Base-by-base conservation (phyloP, 306 rosid genomes). In the Casuarina glauca region DNA sequence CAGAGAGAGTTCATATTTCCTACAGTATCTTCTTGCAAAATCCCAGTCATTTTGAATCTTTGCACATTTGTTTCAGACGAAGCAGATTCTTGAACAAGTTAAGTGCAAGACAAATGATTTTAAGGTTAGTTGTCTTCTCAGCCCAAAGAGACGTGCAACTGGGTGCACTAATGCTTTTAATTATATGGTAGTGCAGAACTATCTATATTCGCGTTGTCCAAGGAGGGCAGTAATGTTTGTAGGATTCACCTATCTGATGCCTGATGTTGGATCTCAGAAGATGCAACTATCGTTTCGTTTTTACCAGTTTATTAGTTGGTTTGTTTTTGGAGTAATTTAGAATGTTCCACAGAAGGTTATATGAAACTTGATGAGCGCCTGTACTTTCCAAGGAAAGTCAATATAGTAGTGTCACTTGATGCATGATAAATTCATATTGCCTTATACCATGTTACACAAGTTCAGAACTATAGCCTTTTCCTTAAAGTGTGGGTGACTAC, bases 81-180 rank as follows among this genome's bases (percentile, higher is more conserved):
- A 72, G 75, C 88, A 84, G 76, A 89, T 84, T 45, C 77, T 89
- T 74, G 94, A 90, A 81, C 91, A 87, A 76, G 80, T 79, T 54
- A 89, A 89, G 78, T 43, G 58, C 84, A 87, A 84, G 82, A 81
- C 58, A 80, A 76, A 82, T 81, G 90, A 81, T 81, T 85, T 78
- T 55, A 85, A 87, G 97, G 98, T 94, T 74, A 81, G 96, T 80
- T 42, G 39, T 76, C 48, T 76, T 70, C 69, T 79, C 38, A 74
- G 64, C 72, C 7, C 15, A 66, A 66, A 39, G 6, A 16, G 44
- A 43, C 4, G 1, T 35, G 41, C 3, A 35, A 11, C 2, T 32
- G 9, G 11, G 32, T 38, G 19, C 19, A 19, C 4, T 12, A 19
- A 3, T 16, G 1, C 70, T 42, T 70, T 51, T 19, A 41, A 0